Conservation (phyloP, 306 rosid species). For the Lupinus albus region DNA sequence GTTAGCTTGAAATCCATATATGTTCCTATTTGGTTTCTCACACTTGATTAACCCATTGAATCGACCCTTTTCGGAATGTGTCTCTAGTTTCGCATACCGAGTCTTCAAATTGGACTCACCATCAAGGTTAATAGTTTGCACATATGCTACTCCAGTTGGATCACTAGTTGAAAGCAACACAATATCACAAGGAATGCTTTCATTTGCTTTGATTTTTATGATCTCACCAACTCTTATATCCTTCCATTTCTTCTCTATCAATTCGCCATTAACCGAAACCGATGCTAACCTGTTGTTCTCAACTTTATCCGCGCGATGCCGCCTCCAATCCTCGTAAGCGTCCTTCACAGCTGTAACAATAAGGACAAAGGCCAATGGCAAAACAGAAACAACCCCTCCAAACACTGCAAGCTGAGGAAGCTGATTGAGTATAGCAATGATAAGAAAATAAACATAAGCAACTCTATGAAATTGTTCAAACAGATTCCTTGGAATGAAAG, state of each 20-base stretch:
- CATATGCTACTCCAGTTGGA: conserved; percentile 87
- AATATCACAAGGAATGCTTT: conserved; percentile 90
- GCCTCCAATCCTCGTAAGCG: conserved; percentile 82
- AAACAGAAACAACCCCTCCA: conserved; percentile 75
- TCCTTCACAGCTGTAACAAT: conserved; percentile 84
- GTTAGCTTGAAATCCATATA: conserved; percentile 83
- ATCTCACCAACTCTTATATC: conserved; percentile 80
- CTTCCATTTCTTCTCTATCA: conserved; percentile 61
- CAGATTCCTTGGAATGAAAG: conserved; percentile 81
- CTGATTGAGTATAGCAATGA: conserved; percentile 89
- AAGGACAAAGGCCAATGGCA: conserved; percentile 82
- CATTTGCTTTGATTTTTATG: conserved; percentile 62
- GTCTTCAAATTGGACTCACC: conserved; percentile 96
- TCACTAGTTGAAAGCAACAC: conserved; percentile 94
- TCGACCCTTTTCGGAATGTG: conserved; percentile 64
- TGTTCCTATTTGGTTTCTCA: conserved; percentile 92
- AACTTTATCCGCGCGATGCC: conserved; percentile 77
- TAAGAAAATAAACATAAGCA: conserved; percentile 85
- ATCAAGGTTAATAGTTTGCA: conserved; percentile 85
- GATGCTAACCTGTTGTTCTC: conserved; percentile 86
- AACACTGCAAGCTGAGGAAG: conserved; percentile 95
- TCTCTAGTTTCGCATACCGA: conserved; percentile 86
- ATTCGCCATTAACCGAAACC: conserved; percentile 53
- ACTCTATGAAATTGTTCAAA: conserved; percentile 96
- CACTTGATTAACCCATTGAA: conserved; percentile 69